Conservation (phyloP, 768 basidiomycete genomes). For the Exidia glandulosa region DNA sequence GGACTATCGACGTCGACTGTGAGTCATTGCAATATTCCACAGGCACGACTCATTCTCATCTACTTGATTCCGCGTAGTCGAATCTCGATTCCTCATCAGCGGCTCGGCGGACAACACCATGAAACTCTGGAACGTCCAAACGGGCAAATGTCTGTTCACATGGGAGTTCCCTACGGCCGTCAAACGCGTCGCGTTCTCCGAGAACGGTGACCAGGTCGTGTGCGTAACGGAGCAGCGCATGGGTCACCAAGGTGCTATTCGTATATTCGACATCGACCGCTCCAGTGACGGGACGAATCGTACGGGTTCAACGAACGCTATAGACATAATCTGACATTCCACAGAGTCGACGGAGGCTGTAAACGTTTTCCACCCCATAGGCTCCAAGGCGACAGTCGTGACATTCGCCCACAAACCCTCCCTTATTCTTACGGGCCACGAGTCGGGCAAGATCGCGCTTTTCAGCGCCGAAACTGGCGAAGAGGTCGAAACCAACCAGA, state of each 20-base stretch:
- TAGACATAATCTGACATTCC: slow-evolving; percentile 1
- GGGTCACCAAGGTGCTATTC: slow-evolving; percentile 84
- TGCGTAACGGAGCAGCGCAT: slow-evolving; percentile 97
- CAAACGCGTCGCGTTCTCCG: slow-evolving; percentile 88
- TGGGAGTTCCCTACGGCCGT: slow-evolving; percentile 99
- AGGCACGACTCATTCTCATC: slow-evolving; percentile 1
- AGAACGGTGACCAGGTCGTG: slow-evolving; percentile 71
- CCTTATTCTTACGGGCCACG: slow-evolving; percentile 86
- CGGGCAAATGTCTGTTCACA: slow-evolving; percentile 83
- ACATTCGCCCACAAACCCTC: slow-evolving; percentile 73
- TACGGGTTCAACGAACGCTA: slow-evolving; percentile 30
- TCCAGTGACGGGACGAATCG: slow-evolving; percentile 74
- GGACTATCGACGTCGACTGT: slow-evolving; percentile 97
- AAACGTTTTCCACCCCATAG: slow-evolving; percentile 75
- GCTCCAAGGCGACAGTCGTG: slow-evolving; percentile 95
- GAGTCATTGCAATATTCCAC: slow-evolving; percentile 24
- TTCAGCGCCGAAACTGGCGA: slow-evolving; percentile 85
- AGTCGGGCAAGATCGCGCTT: slow-evolving; percentile 87
- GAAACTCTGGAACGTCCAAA: slow-evolving; percentile 79
- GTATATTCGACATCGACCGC: slow-evolving; percentile 79
- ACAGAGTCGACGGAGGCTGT: slow-evolving; percentile 67
- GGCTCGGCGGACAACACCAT: slow-evolving; percentile 92
- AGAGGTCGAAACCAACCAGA: slow-evolving; percentile 72
- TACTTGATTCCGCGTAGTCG: slow-evolving; percentile 34
- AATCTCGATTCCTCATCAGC: slow-evolving; percentile 78